Base-by-base conservation (phyloP, 352 stramenopile genomes). In the Globisporangium cystogenes region DNA sequence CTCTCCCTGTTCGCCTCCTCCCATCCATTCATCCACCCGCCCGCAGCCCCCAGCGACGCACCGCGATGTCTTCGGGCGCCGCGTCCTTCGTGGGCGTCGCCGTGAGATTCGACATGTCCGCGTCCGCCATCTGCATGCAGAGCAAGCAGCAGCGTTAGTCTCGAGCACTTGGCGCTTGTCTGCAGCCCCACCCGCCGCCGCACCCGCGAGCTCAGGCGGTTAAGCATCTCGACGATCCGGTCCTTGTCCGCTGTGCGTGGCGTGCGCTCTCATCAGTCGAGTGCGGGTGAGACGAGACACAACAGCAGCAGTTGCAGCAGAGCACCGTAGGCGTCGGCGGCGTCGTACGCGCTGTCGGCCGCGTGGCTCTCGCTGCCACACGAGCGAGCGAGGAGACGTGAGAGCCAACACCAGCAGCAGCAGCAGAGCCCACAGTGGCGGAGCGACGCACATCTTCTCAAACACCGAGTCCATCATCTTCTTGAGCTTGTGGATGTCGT, bases 401-500 rank as follows among this genome's bases (percentile, higher is more conserved):
- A 14, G 18, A 2, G 5, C 8, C 24, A 49, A 6, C 11, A 29
- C 20, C 11, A 39, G 7, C 29, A 35, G 18, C 18, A 14, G 20
- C 20, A 27, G 12, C 21, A 20, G 16, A 7, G n/a, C n/a, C n/a
- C 16, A 27, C 4, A 48, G 1, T 4, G 16, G 40, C 7, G 24
- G 51, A 10, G 31, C n/a, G 37, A 62, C 64, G 40, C 60, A 94
- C 83, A 94, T 89, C 55, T 88, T 90, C 36, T 92, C 81, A 43
- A 94, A 94, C 8, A 92, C 77, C 46, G 60, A 67, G 71, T 94
- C 82, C 75, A 94, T 91, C 74, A 94, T 84, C 78, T 94, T 94
- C 74, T 92, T 90, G 68, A 94, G 82, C 79, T 92, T 92, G 69
- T 94, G 84, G 50, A 94, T 94, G 59, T 94, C 84, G 66, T 94